These are phyloP conservation scores for Omphalea diandra DNA, from an alignment of 441 rosid species.

Conservation along the genomic window DNA sequence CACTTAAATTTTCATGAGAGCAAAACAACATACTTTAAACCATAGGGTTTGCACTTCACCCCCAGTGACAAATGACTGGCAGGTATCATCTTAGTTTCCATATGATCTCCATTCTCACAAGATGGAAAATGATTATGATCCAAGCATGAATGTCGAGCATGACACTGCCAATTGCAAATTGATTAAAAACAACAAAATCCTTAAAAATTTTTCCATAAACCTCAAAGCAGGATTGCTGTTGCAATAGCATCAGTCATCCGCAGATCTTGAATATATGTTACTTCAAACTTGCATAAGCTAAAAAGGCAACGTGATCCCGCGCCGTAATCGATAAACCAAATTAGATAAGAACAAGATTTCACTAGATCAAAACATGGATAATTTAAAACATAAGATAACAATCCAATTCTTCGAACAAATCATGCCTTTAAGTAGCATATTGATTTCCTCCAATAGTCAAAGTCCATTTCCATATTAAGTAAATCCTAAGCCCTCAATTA, in stretches of 20 bases:
- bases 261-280: background rate
- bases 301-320: constrained; percentile 9
- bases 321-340: background rate
- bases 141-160: background rate
- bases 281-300: background rate
- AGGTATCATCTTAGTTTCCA: background rate
- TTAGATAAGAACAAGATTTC: background rate
- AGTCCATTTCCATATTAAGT: background rate
- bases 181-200: background rate
- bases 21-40: too few species aligned
- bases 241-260: background rate
- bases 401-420: background rate
- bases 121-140: background rate
- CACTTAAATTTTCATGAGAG: background rate
- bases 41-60: too few species aligned
- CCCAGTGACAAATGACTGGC: background rate
- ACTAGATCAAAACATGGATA: constrained; percentile 1
- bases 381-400: background rate
- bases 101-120: background rate
- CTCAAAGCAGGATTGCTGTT: background rate
- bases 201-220: background rate
- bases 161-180: background rate
- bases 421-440: background rate
- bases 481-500: constrained; percentile 10
- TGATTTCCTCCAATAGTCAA: background rate